Evolutionary conservation across 768 basidiomycete species (phyloP).

Genomic region (Hericium erinaceus): DNA sequence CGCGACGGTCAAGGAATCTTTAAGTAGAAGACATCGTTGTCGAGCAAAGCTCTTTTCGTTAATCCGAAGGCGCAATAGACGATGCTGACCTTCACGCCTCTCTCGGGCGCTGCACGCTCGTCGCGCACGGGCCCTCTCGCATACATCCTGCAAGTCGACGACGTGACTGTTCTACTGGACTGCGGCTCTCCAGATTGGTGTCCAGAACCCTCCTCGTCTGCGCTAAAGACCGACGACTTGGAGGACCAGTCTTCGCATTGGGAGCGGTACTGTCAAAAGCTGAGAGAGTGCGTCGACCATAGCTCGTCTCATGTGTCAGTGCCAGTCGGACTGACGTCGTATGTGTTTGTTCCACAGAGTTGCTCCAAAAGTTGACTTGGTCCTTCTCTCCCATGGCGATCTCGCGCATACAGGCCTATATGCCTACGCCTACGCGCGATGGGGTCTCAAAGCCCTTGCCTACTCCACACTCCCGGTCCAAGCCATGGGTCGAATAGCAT

Average conservation of each 20-base stretch:
- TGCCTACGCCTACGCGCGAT: conserved; percentile 81
- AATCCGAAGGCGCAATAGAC: too few species aligned
- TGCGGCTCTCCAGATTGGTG: conserved; percentile 88
- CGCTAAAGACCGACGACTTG: conserved; percentile 20
- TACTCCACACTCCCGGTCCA: conserved; percentile 94
- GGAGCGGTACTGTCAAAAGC: conserved; percentile 55
- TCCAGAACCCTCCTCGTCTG: conserved; percentile 37
- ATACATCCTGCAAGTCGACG: conserved; percentile 90
- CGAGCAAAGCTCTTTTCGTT: too few species aligned
- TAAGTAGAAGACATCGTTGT: too few species aligned
- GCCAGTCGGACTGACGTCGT: neutral
- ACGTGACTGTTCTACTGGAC: conserved; percentile 87
- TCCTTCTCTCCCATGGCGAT: conserved; percentile 91
- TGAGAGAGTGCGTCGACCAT: conserved; percentile 49
- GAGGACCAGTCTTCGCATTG: conserved; percentile 34
- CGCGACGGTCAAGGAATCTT: too few species aligned
- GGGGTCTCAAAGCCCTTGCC: conserved; percentile 82
- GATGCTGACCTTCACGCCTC: conserved; percentile 94
- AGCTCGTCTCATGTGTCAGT: neutral
- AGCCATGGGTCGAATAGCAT: conserved; percentile 89
- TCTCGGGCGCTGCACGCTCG: conserved; percentile 76
- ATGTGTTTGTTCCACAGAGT: conserved; percentile 32
- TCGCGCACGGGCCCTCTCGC: conserved; percentile 55
- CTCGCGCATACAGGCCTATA: conserved; percentile 85
- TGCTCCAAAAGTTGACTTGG: conserved; percentile 78